These are phyloP conservation scores for Ceratobasidium sp. DNA, from an alignment of 1,284 basidiomycete genomes.

Conservation along the genomic window DNA sequence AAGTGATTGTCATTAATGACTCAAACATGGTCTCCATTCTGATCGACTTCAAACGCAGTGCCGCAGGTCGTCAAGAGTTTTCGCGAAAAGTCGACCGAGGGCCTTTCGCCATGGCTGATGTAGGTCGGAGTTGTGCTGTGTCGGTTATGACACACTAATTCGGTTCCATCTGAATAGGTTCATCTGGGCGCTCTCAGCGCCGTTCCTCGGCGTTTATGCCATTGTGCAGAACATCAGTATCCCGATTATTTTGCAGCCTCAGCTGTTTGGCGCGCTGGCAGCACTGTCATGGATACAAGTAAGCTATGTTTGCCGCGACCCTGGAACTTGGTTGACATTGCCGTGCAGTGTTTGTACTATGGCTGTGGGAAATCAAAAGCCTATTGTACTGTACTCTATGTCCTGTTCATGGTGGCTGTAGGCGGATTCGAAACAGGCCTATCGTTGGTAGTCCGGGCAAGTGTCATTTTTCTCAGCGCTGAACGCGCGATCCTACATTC, in stretches of 20 bases:
- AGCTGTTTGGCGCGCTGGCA: constrained; percentile 71
- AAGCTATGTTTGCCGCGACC: constrained; percentile 45
- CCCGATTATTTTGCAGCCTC: constrained; percentile 79
- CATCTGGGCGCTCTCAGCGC: constrained; percentile 71
- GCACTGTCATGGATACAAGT: constrained; percentile 75
- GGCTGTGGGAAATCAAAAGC: constrained; percentile 57
- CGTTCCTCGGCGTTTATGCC: constrained; percentile 76
- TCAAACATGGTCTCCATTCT: not conserved
- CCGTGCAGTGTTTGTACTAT: constrained; percentile 71
- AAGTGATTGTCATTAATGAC: constrained; percentile 45
- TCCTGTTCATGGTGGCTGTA: constrained; percentile 57
- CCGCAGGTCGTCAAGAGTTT: constrained; percentile 70
- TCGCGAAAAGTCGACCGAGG: constrained; percentile 75
- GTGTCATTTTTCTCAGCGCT: constrained; percentile 49
- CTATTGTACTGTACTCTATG: constrained; percentile 50
- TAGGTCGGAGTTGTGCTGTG: constrained; percentile 51
- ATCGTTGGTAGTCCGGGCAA: constrained; percentile 66
- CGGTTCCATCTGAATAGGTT: constrained; percentile 57
- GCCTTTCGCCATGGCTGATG: constrained; percentile 78
- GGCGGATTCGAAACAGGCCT: constrained; percentile 71
- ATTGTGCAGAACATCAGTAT: constrained; percentile 76
- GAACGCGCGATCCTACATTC: constrained; percentile 36
- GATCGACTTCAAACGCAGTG: constrained; percentile 1
- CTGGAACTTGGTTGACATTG: constrained; percentile 10
- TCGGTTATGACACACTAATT: not conserved